Conservation (phyloP, 441 rosid genomes). For the Euphorbia schlechtendalii region DNA sequence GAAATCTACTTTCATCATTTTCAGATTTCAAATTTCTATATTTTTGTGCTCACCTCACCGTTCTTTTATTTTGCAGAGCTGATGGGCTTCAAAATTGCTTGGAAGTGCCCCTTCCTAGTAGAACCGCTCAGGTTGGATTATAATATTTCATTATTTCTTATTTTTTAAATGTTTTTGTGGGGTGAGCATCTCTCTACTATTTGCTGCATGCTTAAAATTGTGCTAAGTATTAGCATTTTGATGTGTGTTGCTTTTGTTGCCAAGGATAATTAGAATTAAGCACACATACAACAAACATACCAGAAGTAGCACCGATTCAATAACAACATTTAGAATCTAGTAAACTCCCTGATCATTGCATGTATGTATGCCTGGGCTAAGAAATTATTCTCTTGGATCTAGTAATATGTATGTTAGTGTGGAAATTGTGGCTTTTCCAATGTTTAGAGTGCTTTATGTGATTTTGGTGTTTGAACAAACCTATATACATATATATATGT, state of each 20-base stretch:
- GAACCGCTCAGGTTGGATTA: constrained; percentile 85
- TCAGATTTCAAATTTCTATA: background rate
- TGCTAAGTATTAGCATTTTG: no score
- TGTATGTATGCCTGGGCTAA: background rate
- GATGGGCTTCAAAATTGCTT: constrained; percentile 75
- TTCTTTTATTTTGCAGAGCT: constrained; percentile 44
- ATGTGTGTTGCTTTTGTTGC: no score
- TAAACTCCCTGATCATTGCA: background rate
- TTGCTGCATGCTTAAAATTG: no score
- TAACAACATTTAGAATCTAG: no score
- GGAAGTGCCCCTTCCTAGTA: constrained; percentile 72
- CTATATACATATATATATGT: no score
- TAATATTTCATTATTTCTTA: constrained; percentile 11
- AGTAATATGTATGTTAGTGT: background rate
- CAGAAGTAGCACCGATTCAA: no score
- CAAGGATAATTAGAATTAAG: background rate
- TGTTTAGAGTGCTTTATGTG: background rate
- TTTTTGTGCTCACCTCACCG: constrained; percentile 11
- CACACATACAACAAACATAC: background rate
- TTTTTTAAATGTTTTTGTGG: background rate
- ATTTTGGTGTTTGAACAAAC: no score
- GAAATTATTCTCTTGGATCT: background rate
- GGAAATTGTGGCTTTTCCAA: background rate
- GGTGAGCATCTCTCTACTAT: background rate
- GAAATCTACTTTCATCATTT: constrained; percentile 7